Conservation (phyloP, 176 grass and related monocot species). For the Olyra latifolia region DNA sequence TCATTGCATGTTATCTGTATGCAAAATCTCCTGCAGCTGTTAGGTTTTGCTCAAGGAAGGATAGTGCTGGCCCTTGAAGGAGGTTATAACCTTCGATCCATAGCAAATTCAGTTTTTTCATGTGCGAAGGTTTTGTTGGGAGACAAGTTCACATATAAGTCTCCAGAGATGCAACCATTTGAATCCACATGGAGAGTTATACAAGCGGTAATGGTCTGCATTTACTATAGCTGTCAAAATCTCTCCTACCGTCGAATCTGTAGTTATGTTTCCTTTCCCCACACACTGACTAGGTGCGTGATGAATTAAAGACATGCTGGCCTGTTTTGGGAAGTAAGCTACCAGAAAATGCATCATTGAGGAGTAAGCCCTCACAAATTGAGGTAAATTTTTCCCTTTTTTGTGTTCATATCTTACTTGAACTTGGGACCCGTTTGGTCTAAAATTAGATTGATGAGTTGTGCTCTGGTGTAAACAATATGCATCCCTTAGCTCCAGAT, state of each 20-base stretch:
- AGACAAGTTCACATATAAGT: conserved; percentile 49
- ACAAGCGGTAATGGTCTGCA: conserved; percentile 58
- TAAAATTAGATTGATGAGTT: conserved; percentile 10
- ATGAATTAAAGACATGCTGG: conserved; percentile 91
- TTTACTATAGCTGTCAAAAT: conserved; percentile 37
- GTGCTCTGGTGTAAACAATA: conserved; percentile 17
- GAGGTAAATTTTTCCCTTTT: conserved; percentile 49
- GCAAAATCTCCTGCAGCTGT: conserved; percentile 54
- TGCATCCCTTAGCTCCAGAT: neutral
- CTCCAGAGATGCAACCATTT: conserved; percentile 52
- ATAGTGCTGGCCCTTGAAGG: conserved; percentile 94
- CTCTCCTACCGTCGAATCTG: conserved; percentile 1
- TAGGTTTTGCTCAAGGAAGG: conserved; percentile 85
- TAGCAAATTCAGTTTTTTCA: conserved; percentile 84
- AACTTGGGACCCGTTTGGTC: conserved; percentile 13
- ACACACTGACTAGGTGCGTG: conserved; percentile 58
- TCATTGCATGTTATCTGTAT: conserved; percentile 16
- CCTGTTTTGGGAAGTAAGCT: conserved; percentile 62
- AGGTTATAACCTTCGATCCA: conserved; percentile 92
- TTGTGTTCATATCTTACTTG: conserved; percentile 32
- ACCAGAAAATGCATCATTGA: conserved; percentile 52
- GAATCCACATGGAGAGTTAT: conserved; percentile 87
- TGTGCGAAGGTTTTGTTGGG: conserved; percentile 82
- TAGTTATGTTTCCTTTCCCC: conserved; percentile 10
- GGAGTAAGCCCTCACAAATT: conserved; percentile 38